Evolutionary conservation across 805 yeast species (phyloP), one percentile per base, ranked within the genome.

Genomic region (Yamadazyma phyllophila): DNA sequence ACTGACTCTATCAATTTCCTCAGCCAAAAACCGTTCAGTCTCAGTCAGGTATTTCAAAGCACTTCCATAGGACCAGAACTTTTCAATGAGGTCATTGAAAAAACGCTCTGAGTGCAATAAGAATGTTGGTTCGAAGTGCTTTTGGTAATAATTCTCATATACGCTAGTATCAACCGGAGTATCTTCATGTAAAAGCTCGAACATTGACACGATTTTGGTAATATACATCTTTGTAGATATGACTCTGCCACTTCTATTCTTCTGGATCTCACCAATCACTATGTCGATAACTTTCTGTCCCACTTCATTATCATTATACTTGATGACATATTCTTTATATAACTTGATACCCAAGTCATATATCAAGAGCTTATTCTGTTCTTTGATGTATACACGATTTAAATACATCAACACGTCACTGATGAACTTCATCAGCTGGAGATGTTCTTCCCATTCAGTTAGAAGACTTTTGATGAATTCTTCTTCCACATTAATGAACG

Each of bases 341-440:
- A 82, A 61, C 27, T 75, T 76, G 17, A 89, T 70, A 0, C 96
- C 95, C 39, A 83, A 72, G 58, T 90, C 96, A 57, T 83, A 84
- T 2, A 85, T 73, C 46, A 82, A 67, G 3, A 85, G 80, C 41
- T 80, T 66, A 54, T 79, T 82, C 45, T 73, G 70, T 51, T 85
- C 91, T 52, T 80, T 82, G 24, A 90, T 86, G 54, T 86, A 89
- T 0, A 88, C 96, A 36, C 96, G 76, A 59, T 90, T 96, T 59
- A 91, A 63, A 58, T 90, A 90, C 86, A 90, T 83, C 59, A 88
- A 67, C 2, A 90, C 87, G 61, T 91, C 96, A 55, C 91, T 78
- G 36, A 88, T 78, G 76, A 88, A 80, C 51, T 87, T 75, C 83
- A 88, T 85, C 40, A 85, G 75, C 33, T 82, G 73, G 32, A 82